Evolutionary conservation across 176 grass and related monocot genomes (phyloP).

Genomic region (Phoenix roebelenii): DNA sequence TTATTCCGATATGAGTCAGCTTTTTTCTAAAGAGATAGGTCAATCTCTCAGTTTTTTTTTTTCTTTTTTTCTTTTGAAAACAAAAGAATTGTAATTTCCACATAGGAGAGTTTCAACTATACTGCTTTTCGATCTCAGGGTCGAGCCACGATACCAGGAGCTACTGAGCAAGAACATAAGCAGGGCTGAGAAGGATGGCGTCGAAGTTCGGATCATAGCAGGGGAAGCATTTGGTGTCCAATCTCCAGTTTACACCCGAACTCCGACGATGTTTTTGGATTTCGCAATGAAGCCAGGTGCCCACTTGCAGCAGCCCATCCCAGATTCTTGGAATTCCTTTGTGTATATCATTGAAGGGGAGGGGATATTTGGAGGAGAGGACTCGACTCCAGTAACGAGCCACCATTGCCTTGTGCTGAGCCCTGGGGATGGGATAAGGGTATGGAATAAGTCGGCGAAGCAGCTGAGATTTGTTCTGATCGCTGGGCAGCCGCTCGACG

Average conservation of each 20-base stretch:
- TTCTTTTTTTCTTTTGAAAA: no score
- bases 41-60: no score
- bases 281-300: slow-evolving; percentile 61
- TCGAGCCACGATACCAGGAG: slow-evolving; percentile 80
- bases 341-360: slow-evolving; percentile 74
- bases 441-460: slow-evolving; percentile 43
- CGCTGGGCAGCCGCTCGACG: slow-evolving; percentile 49
- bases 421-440: slow-evolving; percentile 48
- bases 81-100: no score
- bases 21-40: no score
- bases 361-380: slow-evolving; percentile 46
- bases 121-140: slow-evolving; percentile 28
- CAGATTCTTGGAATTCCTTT: slow-evolving; percentile 67
- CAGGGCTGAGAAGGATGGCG: slow-evolving; percentile 45
- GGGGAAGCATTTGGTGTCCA: slow-evolving; percentile 71
- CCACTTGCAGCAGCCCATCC: slow-evolving; percentile 41
- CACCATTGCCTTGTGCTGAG: slow-evolving; percentile 67
- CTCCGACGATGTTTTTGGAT: slow-evolving; percentile 76
- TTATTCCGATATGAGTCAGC: no score
- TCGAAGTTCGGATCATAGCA: slow-evolving; percentile 60
- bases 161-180: slow-evolving; percentile 72
- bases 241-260: slow-evolving; percentile 72
- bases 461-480: slow-evolving; percentile 52
- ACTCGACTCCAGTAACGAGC: background rate
- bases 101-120: background rate